Conservation (phyloP, 768 basidiomycete genomes). For the Mycena crocata region DNA sequence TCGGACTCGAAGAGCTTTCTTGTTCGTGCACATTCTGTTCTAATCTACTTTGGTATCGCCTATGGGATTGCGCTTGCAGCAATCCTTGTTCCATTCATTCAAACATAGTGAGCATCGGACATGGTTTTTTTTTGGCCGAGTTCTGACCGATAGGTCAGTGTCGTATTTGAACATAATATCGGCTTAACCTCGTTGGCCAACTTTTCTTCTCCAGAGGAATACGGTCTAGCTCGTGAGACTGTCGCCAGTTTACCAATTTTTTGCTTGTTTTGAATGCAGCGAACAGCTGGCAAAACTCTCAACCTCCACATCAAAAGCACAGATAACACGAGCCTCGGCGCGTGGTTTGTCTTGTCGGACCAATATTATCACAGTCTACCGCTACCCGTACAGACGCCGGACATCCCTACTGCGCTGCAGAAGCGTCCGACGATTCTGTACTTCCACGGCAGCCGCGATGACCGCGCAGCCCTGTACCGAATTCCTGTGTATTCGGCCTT, state of each 20-base stretch:
- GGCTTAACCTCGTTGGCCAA: too few relatives aligned
- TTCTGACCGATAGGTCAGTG: too few relatives aligned
- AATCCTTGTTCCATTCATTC: not conserved
- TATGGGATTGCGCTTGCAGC: not conserved
- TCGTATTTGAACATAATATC: too few relatives aligned
- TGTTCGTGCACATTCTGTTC: too few relatives aligned
- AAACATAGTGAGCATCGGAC: not conserved
- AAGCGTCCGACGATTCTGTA: too few relatives aligned
- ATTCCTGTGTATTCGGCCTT: slow-evolving; percentile 62
- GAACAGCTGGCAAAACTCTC: slow-evolving; percentile 69
- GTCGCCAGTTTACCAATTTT: not conserved
- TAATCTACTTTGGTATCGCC: too few relatives aligned
- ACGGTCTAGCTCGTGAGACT: not conserved
- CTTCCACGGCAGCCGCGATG: too few relatives aligned
- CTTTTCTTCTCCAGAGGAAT: too few relatives aligned
- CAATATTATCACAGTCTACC: slow-evolving; percentile 56
- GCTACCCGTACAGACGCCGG: too few relatives aligned
- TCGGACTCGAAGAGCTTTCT: too few relatives aligned
- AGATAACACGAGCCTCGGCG: slow-evolving; percentile 74
- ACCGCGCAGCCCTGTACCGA: slow-evolving; percentile 62
- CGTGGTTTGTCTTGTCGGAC: slow-evolving; percentile 74
- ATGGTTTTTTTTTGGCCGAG: too few relatives aligned
- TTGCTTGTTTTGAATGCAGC: not conserved
- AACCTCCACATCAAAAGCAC: slow-evolving; percentile 68
- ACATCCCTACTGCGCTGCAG: too few relatives aligned